phyloP scores from a whole-genome alignment of 2,329 filamentous ascomycete species.

The Shiraia sp. region DNA sequence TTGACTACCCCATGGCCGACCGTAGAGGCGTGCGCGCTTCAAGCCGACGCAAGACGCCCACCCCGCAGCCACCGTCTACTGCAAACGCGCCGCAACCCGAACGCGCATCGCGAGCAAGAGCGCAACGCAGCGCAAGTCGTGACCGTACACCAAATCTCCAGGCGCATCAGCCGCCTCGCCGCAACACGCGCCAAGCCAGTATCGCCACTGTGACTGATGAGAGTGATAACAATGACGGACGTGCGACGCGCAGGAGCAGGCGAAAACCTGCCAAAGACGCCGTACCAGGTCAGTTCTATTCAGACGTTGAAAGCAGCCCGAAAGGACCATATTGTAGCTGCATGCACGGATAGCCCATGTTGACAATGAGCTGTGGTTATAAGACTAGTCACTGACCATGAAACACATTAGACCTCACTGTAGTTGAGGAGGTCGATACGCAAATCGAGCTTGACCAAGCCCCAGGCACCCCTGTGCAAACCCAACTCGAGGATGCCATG shows the following conservation, averaged over 20 bases:
- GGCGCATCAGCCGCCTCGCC: conserved; percentile 23
- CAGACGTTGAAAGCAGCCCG: neutral
- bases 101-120: conserved; percentile 33
- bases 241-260: conserved; percentile 21
- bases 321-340: neutral
- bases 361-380: neutral
- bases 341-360: neutral
- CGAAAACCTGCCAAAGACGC: conserved; percentile 26
- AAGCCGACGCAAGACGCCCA: conserved; percentile 40
- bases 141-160: conserved; percentile 34
- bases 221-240: conserved; percentile 18
- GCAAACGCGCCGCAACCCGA: conserved; percentile 19
- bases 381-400: conserved; percentile 10
- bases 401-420: conserved; percentile 33
- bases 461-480: conserved; percentile 27
- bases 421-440: conserved; percentile 37
- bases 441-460: conserved; percentile 23
- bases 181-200: conserved; percentile 34
- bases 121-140: conserved; percentile 47
- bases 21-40: conserved; percentile 35
- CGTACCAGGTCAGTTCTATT: conserved; percentile 31
- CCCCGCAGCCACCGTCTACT: conserved; percentile 30
- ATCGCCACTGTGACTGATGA: conserved; percentile 30
- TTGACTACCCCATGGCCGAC: conserved; percentile 33
- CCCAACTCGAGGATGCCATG: conserved; percentile 8